phyloP scores from a whole-genome alignment of 805 yeast species.

The Metschnikowia dekortorum region DNA sequence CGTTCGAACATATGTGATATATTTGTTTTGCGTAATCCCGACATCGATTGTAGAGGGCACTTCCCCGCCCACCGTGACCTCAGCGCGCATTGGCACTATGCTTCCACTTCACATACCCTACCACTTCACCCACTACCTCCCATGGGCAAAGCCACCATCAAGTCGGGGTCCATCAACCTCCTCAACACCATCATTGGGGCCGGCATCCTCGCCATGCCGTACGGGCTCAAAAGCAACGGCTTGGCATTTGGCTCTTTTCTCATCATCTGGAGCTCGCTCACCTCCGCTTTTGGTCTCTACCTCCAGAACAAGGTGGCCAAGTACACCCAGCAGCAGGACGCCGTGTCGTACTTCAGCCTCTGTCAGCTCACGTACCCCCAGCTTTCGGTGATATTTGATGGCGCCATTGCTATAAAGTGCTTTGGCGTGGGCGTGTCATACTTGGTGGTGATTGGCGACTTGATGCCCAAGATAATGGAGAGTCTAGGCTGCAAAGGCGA shows the following conservation, averaged over 20 bases:
- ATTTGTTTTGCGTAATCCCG: not conserved
- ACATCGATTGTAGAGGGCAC: not conserved
- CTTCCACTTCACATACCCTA: not conserved
- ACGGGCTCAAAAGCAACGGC: slow-evolving; percentile 67
- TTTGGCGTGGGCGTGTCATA: slow-evolving; percentile 75
- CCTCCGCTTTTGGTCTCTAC: slow-evolving; percentile 66
- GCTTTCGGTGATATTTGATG: slow-evolving; percentile 65
- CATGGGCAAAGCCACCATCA: slow-evolving; percentile 29
- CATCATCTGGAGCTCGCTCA: slow-evolving; percentile 56
- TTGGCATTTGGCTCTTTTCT: slow-evolving; percentile 52
- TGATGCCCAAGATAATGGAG: slow-evolving; percentile 58
- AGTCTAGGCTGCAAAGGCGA: slow-evolving; percentile 25
- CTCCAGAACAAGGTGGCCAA: slow-evolving; percentile 59
- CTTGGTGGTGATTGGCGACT: slow-evolving; percentile 70
- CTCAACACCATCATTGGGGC: slow-evolving; percentile 80
- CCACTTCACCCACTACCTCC: not conserved
- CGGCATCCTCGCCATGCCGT: slow-evolving; percentile 73
- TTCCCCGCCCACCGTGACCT: no score
- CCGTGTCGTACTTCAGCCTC: slow-evolving; percentile 42
- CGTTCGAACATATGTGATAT: not conserved
- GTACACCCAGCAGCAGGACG: slow-evolving; percentile 39
- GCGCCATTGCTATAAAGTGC: slow-evolving; percentile 71
- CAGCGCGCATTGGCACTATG: not conserved
- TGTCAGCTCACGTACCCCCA: slow-evolving; percentile 63
- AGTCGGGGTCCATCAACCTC: slow-evolving; percentile 61